Evolutionary conservation across 768 basidiomycete genomes (phyloP), one percentile per base, ranked within the genome.

Genomic region (Boletus vinaceobasis): DNA sequence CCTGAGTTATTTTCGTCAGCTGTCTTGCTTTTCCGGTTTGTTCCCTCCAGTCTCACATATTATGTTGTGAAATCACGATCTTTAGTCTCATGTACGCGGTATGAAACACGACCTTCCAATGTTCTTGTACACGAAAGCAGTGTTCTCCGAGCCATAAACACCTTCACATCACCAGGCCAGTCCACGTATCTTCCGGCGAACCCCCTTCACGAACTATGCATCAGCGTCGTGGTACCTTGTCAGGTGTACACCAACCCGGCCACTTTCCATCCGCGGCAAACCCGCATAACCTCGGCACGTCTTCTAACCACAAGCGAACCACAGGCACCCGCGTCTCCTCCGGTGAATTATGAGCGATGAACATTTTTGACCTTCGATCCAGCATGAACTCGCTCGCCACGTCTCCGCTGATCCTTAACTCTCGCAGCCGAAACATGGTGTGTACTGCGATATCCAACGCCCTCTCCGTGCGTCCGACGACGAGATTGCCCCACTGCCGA

Each of bases 361-460:
- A 65, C 51, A 48, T 53, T 51, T 48, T 66, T 10, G 61, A 56
- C 48, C 62, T 47, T 11, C 64, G 52, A 46, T 59, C 61, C 5
- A 66, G 36, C 64, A 65, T 66, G 10, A 64, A 56, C 43, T 65
- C 64, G 32, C 59, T 66, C 40, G 64, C 64, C 9, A 64, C 59
- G 38, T 65, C 64, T 5, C 64, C 64, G 7, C 64, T 14, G 27
- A 65, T 60, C 42, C 55, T 38, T 2, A 66, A 45, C 33, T 64
- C 59, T 7, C 46, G 32, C 21, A 66, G 31, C 26, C 53, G 48
- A 2, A 43, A 43, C 62, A 65, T 64, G 52, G 53, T 66, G 50
- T 59, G 59, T n/a, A 61, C 36, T 37, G 39, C 52, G 27, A 32
- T 35, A 10, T 65, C 64, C 39, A 66, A 11, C 19, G 65, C 64